Percentiles rank a stretch among this genome's conserved stretches.
Conservation (phyloP, 768 basidiomycete genomes). For the Calvatia gigantea region DNA sequence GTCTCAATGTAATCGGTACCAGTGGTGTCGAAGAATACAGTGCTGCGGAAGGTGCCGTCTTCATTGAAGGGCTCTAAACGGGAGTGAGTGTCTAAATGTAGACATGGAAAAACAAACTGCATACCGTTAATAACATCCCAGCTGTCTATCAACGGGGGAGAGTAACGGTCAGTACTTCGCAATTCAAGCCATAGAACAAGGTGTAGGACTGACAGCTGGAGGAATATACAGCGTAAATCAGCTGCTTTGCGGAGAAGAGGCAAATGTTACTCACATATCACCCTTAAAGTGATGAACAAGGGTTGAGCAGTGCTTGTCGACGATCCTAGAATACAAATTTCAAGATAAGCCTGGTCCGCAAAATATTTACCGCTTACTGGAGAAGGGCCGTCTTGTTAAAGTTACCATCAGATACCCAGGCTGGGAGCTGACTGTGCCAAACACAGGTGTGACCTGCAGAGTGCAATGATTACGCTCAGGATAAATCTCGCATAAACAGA, state of each 20-base stretch:
- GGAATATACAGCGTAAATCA: not conserved
- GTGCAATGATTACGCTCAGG: not conserved
- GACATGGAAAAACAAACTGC: not conserved
- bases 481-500: not conserved
- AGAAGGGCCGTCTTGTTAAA: constrained; percentile 38
- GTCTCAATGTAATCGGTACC: constrained; percentile 42
- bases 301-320: constrained; percentile 44
- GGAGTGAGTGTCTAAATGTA: not conserved
- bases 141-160: constrained; percentile 25
- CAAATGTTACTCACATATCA: constrained; percentile 32
- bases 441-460: constrained; percentile 39
- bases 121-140: constrained; percentile 53
- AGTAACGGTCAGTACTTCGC: not conserved
- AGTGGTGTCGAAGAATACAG: constrained; percentile 52
- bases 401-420: constrained; percentile 42
- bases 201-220: constrained; percentile 16
- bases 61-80: constrained; percentile 52
- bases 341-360: not conserved
- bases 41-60: constrained; percentile 51
- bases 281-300: constrained; percentile 52
- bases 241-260: not conserved
- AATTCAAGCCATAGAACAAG: too few relatives aligned
- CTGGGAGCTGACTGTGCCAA: constrained; percentile 51
- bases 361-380: constrained; percentile 1
- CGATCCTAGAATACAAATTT: constrained; percentile 21